A percentile compares a stretch with the other conserved stretches of the same genome.
These are phyloP conservation scores for Apiospora phragmitis DNA, from an alignment of 2,329 filamentous ascomycete species.

Conservation along the genomic window DNA sequence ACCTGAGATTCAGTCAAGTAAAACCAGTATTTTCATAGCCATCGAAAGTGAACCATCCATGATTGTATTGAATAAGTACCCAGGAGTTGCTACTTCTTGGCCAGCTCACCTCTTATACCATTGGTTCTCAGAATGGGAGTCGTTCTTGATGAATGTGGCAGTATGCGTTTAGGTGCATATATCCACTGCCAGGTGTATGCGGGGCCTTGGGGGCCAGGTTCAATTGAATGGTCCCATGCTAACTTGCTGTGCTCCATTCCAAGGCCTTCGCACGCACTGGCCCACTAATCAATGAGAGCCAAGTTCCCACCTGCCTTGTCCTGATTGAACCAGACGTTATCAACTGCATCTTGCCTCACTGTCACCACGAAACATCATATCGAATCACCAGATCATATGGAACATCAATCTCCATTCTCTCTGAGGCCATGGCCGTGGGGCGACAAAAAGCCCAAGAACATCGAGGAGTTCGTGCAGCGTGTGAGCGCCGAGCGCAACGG, in stretches of 20 bases:
- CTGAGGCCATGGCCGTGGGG: conserved; percentile 64
- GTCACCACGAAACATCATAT: neutral
- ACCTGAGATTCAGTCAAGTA: too few relatives aligned
- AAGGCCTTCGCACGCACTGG: neutral
- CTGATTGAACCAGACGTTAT: neutral
- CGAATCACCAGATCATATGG: neutral
- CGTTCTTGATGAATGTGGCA: too few relatives aligned
- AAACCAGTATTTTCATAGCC: too few relatives aligned
- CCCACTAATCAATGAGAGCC: neutral
- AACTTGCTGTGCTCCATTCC: neutral
- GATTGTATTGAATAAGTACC: too few relatives aligned
- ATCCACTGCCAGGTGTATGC: too few relatives aligned
- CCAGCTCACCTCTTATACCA: too few relatives aligned
- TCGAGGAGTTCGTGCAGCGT: conserved; percentile 76
- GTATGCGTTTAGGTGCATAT: too few relatives aligned
- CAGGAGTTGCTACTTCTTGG: too few relatives aligned
- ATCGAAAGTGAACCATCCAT: too few relatives aligned
- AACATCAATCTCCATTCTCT: conserved; percentile 47
- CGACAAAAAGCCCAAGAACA: conserved; percentile 57
- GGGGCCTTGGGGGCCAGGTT: too few relatives aligned
- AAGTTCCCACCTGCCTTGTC: neutral
- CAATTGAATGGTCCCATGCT: neutral
- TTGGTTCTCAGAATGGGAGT: too few relatives aligned
- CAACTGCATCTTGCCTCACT: neutral
- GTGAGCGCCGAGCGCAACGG: conserved; percentile 78